Evolutionary conservation across 2,329 filamentous ascomycete species (phyloP).

Genomic region (Sporothrix mexicana): DNA sequence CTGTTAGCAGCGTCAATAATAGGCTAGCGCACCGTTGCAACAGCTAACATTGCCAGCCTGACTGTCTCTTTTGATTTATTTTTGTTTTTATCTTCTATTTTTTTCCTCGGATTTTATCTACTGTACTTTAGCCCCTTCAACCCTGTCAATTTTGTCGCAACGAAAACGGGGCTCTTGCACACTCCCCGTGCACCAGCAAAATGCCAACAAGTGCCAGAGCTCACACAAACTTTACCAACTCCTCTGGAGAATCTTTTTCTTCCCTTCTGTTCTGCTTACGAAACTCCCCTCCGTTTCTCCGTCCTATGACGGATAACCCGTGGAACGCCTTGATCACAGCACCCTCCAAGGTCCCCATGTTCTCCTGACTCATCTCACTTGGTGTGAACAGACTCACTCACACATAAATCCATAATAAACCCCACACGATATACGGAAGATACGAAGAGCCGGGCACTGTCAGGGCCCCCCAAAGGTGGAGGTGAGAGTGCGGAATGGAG

Average conservation of each 20-base stretch:
- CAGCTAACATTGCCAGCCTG: not conserved
- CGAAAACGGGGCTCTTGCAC: not conserved
- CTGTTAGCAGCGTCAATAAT: not conserved
- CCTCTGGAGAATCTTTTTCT: not conserved
- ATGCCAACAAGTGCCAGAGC: not conserved
- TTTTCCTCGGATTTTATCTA: not conserved
- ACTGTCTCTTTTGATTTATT: conserved; percentile 6
- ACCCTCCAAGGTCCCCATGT: not conserved
- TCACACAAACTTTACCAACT: too few species aligned
- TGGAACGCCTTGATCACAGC: not conserved
- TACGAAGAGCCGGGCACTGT: not conserved
- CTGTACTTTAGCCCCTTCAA: not conserved
- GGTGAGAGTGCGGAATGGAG: too few species aligned
- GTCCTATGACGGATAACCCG: not conserved
- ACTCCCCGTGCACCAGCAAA: not conserved
- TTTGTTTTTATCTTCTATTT: not conserved
- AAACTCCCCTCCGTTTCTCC: not conserved
- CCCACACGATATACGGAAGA: conserved; percentile 14
- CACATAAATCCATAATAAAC: not conserved
- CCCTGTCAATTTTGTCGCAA: not conserved
- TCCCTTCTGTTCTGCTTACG: not conserved
- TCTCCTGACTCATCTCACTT: conserved; percentile 15
- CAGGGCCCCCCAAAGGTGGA: not conserved
- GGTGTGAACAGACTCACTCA: not conserved
- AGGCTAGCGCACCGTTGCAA: conserved; percentile 8